Base-by-base conservation (phyloP, 2,329 filamentous ascomycete genomes). In the Oidium heveae region DNA sequence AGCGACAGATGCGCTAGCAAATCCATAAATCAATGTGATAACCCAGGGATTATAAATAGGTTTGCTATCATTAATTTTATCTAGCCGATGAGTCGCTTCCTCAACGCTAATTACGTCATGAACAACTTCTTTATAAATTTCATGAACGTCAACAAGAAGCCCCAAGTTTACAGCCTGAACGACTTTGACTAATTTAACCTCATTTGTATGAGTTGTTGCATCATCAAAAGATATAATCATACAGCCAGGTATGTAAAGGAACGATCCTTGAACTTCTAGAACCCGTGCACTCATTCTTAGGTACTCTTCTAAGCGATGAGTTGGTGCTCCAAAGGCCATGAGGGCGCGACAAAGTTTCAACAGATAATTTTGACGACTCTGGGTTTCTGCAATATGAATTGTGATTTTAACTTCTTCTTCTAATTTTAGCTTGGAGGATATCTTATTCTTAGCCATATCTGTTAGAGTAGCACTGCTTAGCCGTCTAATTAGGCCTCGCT, bases 161-260 rank as follows among this genome's bases (percentile, higher is more conserved):
- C 82, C 83, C 0, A 88, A 71, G 63, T 88, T 79, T 10, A 88
- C 73, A 1, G 82, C 82, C 61, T 86, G 82, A 0, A 69, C 68
- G 0, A 77, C 74, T 43, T 80, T 75, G 7, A 87, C 79, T 34
- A 87, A 73, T 67, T 85, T 84, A 58, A 87, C 82, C 63, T 86
- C 82, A n/a, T 82, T 82, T 0, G 84, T 87, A 62, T 87, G 82
- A 0, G 82, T 85, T 0, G 70, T 68, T 5, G 70, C 68, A 66
- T 89, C 84, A 62, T 84, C 87, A 63, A 95, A 94, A 4, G 86
- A 89, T 63, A 94, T 83, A 55, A 95, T 84, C 88, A 95, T 95
- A 63, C 85, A 93, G 0, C 85, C 85, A 0, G 88, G 87, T 33
- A 94, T 77, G 64, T 94, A 95, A 22, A 94, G 70, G 61, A 91